Percentiles rank a stretch among this genome's conserved stretches.
Evolutionary conservation across 768 basidiomycete species (phyloP).

Genomic region (Amanita exitialis): DNA sequence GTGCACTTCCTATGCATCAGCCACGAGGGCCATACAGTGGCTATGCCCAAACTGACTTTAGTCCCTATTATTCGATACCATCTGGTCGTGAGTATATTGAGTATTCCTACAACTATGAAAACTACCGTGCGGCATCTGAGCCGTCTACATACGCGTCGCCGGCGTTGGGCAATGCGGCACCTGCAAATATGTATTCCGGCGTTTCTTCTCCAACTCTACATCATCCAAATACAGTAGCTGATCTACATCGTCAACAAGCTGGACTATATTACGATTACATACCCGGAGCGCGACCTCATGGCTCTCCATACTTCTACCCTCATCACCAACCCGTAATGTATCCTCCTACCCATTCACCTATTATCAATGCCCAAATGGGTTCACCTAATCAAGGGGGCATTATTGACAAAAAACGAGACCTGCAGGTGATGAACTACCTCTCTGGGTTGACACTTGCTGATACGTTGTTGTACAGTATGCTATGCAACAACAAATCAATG

Average conservation of each 20-base stretch:
- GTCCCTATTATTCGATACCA: conserved; percentile 45
- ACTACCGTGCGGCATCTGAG: conserved; percentile 28
- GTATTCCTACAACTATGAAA: conserved; percentile 47
- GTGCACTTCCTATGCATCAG: conserved; percentile 24
- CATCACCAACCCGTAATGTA: conserved; percentile 51
- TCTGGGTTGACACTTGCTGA: conserved; percentile 6
- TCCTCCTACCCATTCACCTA: conserved; percentile 38
- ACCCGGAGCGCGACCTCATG: conserved; percentile 31
- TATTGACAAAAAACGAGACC: conserved; percentile 45
- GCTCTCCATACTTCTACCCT: conserved; percentile 53
- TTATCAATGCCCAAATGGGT: conserved; percentile 38
- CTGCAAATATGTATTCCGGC: conserved; percentile 39
- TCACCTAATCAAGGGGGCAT: conserved; percentile 28
- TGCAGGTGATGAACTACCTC: conserved; percentile 33
- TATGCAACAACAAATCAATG: conserved; percentile 35
- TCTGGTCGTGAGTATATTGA: conserved; percentile 44
- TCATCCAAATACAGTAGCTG: conserved; percentile 25
- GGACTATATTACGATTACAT: conserved; percentile 53
- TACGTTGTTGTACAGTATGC: conserved; percentile 22
- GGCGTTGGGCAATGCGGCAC: conserved; percentile 31
- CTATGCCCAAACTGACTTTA: conserved; percentile 32
- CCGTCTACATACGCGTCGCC: conserved; percentile 40
- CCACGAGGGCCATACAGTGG: conserved; percentile 6
- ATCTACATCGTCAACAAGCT: conserved; percentile 36
- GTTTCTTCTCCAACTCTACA: conserved; percentile 32